Evolutionary conservation across 352 stramenopile genomes (phyloP).

Genomic region (Phytopythium litorale): DNA sequence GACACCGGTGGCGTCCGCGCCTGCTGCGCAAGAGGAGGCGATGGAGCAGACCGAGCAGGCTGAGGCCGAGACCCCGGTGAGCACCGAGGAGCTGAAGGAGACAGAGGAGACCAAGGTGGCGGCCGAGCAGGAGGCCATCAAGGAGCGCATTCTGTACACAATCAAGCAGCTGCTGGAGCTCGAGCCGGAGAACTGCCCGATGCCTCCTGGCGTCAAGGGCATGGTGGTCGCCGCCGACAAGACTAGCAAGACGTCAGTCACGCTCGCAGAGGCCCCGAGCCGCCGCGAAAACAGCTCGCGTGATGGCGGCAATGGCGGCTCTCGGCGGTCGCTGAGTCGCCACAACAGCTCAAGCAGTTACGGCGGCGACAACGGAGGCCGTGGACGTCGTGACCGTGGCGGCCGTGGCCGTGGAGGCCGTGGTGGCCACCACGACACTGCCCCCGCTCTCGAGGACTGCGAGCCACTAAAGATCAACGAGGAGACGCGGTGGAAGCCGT

Average conservation of each 20-base stretch:
- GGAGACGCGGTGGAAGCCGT: conserved; percentile 81
- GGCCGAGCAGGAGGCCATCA: conserved; percentile 32
- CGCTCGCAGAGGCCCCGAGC: conserved; percentile 15
- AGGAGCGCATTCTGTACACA: conserved; percentile 68
- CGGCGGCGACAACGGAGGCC: conserved; percentile 28
- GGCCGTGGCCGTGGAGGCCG: conserved; percentile 21
- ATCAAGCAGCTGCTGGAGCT: conserved; percentile 73
- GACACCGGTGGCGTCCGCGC: neutral
- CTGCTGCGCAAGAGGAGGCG: conserved; percentile 12
- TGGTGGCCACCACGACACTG: conserved; percentile 42
- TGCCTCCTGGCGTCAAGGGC: conserved; percentile 49
- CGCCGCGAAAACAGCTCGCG: conserved; percentile 24
- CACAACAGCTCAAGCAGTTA: conserved; percentile 40
- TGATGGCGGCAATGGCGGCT: conserved; percentile 30
- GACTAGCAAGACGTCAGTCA: conserved; percentile 37
- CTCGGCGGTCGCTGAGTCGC: conserved; percentile 36
- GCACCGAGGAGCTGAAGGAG: conserved; percentile 7
- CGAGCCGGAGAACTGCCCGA: conserved; percentile 47
- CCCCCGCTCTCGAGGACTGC: conserved; percentile 54
- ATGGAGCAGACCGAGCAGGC: conserved; percentile 20
- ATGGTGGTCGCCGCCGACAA: conserved; percentile 45
- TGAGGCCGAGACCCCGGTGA: conserved; percentile 12
- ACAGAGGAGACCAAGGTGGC: conserved; percentile 10
- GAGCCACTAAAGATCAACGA: conserved; percentile 76
- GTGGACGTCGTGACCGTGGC: conserved; percentile 37